Base-by-base conservation (phyloP, 2,329 filamentous ascomycete genomes). In the Neonectria coccinea region DNA sequence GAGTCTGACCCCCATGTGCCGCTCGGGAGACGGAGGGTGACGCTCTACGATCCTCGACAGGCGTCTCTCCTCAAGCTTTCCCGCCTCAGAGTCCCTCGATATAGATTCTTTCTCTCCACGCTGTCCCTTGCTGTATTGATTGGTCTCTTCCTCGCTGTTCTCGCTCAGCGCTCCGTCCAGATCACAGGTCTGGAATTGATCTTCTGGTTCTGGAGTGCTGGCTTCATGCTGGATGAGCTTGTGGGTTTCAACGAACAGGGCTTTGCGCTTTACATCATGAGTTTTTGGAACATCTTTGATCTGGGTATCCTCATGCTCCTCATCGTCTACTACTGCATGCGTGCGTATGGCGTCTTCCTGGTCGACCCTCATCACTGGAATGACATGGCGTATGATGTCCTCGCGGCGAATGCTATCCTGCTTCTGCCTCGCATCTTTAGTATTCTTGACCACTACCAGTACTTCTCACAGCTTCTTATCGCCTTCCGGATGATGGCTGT, bases 161-260 rank as follows among this genome's bases (percentile, higher is more conserved):
- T 97, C 4, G 82, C 87, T 11, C 83, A 92, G 74, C 88, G 92
- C 64, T 95, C 93, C 3, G 86, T 90, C 58, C 86, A 90, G 56
- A 97, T 98, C 73, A 97, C 93, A 1, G 87, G 88, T 0, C 82
- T 97, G 10, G 95, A 98, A 77, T 83, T 97, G 16, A 78, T 97
- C 12, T 97, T 98, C 79, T 98, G 95, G 95, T 93, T 97, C 78
- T 98, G 95, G 94, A 97, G 93, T 75, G 93, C 93, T 27, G 95
- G 95, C 1, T 97, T 97, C 79, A 97, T 97, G 93, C 88, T 97
- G 33, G 95, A 97, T 74, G 95, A 97, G 79, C 87, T 98, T 22
- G 94, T 97, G 18, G 94, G 94, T 11, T 97, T 97, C 83, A 97
- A 94, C 70, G 95, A 98, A 78, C 94, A 97, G 79, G 95, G 95